phyloP scores from a whole-genome alignment of 257 asterid species.

The Solanum clarkiae region DNA sequence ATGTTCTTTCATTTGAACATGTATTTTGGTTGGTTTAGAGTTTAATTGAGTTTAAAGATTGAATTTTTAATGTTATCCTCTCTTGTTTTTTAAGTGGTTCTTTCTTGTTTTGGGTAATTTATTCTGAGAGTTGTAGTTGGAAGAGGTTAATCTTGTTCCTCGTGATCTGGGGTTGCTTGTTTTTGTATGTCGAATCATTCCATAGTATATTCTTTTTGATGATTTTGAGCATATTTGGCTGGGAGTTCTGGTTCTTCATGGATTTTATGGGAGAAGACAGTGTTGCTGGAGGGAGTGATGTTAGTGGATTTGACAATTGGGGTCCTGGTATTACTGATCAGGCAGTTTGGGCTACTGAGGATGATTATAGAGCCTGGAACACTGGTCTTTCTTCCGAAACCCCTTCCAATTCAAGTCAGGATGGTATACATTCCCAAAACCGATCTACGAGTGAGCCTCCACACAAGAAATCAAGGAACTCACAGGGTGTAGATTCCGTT shows the following conservation, averaged over 20 bases:
- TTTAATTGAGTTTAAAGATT: neutral
- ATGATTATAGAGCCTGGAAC: constrained; percentile 17
- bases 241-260: neutral
- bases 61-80: neutral
- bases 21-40: neutral
- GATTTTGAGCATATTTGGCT: neutral
- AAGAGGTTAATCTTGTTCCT: neutral
- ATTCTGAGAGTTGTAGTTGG: neutral
- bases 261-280: constrained; percentile 6
- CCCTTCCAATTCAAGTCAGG: neutral
- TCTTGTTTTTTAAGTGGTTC: neutral
- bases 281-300: constrained; percentile 1
- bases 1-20: neutral
- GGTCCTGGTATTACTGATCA: constrained; percentile 6
- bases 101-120: neutral
- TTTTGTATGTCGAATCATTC: neutral
- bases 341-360: constrained; percentile 18
- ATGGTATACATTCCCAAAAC: neutral
- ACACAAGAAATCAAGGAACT: constrained; percentile 1
- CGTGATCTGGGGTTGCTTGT: neutral
- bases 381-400: neutral
- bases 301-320: constrained; percentile 7
- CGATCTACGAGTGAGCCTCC: constrained; percentile 8
- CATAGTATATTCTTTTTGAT: neutral
- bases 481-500: neutral